Conservation (phyloP, 2,329 filamentous ascomycete genomes). For the Scolecobasidium constrictum region DNA sequence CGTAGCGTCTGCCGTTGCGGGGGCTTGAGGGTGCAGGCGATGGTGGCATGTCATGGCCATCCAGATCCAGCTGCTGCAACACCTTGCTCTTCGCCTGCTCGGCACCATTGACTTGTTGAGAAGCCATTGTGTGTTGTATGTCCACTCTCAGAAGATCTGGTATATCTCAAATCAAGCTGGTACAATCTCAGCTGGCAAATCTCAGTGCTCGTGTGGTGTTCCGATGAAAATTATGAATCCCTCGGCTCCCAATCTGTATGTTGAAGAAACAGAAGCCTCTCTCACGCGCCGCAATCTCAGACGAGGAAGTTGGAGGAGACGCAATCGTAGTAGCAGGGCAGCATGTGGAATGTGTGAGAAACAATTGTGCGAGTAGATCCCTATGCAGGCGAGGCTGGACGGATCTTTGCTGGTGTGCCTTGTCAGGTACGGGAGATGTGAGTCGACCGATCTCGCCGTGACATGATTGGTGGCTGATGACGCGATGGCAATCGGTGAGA, state of each 20-base stretch:
- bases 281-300: no score
- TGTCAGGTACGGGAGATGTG: not conserved
- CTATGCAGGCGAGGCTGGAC: not conserved
- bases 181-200: no score
- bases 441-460: not conserved
- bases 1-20: slow-evolving; percentile 75
- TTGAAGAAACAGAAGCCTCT: slow-evolving; percentile 3
- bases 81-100: slow-evolving; percentile 6
- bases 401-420: no score
- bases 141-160: no score
- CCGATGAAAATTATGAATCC: not conserved
- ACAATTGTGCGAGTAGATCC: not conserved
- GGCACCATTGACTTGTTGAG: not conserved
- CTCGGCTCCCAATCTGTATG: not conserved
- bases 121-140: slow-evolving; percentile 1
- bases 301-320: slow-evolving; percentile 9
- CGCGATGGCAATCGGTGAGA: no score
- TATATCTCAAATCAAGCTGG: no score
- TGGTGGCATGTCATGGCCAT: slow-evolving; percentile 76
- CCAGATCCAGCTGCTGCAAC: slow-evolving; percentile 53
- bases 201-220: no score
- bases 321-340: slow-evolving; percentile 8
- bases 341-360: slow-evolving; percentile 1
- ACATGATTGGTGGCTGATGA: no score
- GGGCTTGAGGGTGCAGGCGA: slow-evolving; percentile 91